Percentiles rank a stretch among this genome's conserved stretches.
Conservation (phyloP, 305 asterid species). For the Ajuga reptans region DNA sequence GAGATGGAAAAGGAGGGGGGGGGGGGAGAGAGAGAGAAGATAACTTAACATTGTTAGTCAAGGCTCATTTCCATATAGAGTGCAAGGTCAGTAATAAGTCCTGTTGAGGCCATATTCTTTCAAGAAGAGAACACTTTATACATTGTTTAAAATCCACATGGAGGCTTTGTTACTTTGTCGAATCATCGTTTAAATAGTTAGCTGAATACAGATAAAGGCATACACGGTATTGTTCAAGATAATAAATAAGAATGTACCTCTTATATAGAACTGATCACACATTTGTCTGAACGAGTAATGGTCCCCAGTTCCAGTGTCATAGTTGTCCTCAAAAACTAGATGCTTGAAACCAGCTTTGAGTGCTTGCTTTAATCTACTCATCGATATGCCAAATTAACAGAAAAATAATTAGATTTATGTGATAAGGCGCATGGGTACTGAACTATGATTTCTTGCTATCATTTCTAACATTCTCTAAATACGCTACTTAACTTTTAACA, state of each 20-base stretch:
- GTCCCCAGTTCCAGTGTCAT: conserved; percentile 96
- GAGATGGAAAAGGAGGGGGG: too few relatives aligned
- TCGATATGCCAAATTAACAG: conserved; percentile 14
- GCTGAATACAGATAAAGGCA: neutral
- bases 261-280: conserved; percentile 76
- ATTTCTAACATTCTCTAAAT: neutral
- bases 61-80: neutral
- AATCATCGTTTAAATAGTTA: conserved; percentile 8
- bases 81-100: neutral
- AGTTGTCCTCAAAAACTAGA: conserved; percentile 91
- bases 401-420: neutral
- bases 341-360: conserved; percentile 92
- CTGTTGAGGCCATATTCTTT: neutral
- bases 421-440: neutral
- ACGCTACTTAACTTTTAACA: neutral
- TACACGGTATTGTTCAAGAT: neutral
- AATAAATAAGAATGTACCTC: conserved; percentile 35
- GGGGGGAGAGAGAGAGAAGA: neutral
- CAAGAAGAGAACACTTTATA: neutral
- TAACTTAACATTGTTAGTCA: neutral
- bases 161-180: neutral
- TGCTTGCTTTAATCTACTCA: conserved; percentile 76
- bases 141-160: neutral
- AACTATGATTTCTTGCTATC: neutral
- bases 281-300: conserved; percentile 93